Base-by-base conservation (phyloP, 176 grass and related monocot genomes). In the maize (Zea mays) region DNA sequence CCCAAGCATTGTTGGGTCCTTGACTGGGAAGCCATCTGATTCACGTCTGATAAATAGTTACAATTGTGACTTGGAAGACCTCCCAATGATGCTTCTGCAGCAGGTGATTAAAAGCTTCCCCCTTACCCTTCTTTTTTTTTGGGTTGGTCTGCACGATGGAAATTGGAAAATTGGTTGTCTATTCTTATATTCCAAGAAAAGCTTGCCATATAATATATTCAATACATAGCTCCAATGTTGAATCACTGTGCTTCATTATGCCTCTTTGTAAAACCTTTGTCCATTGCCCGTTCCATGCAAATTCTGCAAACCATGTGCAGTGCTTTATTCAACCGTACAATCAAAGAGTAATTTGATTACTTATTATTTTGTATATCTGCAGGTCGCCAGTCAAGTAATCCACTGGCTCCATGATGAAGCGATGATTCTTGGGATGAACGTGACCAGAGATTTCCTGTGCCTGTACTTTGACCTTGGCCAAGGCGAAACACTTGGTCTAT, bases 51-150 rank as follows among this genome's bases (percentile, higher is more conserved):
- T 97, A 69, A 92, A 88, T 47, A 82, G 62, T 85, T 94, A 92
- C 80, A 90, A 70, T 45, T 94, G 96, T 80, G 96, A 98, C 77
- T 83, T 98, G 74, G 92, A 98, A 76, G 92, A 98, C 83, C 90
- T 98, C 39, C 81, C 96, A 21, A 92, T 91, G 80, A 85, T 98
- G 84, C 82, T 98, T 88, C 87, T 98, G 49, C 91, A 98, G 74
- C 95, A 98, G 95, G 91, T 98, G 78, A 81, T 73, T 71, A 13
- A 51, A 16, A 10, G 40, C 72, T 84, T n/a, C n/a, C 47, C 55
- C 3, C 55, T 19, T 7, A 65, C 73, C 15, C 35, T 17, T 17
- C 7, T 39, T 54, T 41, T 41, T 52, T 47, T 43, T n/a, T 47
- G 17, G 6, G 3, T 56, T 19, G 37, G 41, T 56, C 11, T 9